phyloP scores from a whole-genome alignment of 257 asterid species.

The Cruciata laevipes region DNA sequence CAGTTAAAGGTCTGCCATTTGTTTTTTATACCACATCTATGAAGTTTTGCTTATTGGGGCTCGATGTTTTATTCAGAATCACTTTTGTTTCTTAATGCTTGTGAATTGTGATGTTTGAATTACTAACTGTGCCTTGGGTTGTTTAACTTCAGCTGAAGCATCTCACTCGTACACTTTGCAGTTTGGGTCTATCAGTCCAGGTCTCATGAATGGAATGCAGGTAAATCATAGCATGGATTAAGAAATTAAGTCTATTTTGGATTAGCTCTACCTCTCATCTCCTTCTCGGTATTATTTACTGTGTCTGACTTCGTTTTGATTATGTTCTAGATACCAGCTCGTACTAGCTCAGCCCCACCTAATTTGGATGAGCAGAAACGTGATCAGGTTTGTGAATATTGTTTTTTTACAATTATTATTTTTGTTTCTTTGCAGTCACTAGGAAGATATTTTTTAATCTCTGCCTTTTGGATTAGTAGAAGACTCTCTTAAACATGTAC shows the following conservation, averaged over 20 bases:
- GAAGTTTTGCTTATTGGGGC: not conserved
- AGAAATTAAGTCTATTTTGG: slow-evolving; percentile 6
- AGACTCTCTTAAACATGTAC: not conserved
- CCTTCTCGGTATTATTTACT: not conserved
- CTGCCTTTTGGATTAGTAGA: not conserved
- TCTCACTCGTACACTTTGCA: slow-evolving; percentile 63
- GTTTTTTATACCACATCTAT: slow-evolving; percentile 5
- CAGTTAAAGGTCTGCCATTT: slow-evolving; percentile 54
- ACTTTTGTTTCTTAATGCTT: not conserved
- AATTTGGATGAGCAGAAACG: slow-evolving; percentile 89
- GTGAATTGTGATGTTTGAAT: slow-evolving; percentile 14
- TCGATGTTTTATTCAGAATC: not conserved
- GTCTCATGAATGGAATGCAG: slow-evolving; percentile 76
- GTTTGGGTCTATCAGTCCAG: slow-evolving; percentile 89
- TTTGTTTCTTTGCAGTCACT: slow-evolving; percentile 1
- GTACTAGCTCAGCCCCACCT: slow-evolving; percentile 96
- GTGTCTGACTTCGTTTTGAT: slow-evolving; percentile 6
- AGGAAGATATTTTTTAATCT: not conserved
- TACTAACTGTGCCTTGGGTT: slow-evolving; percentile 17
- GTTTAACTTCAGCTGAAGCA: slow-evolving; percentile 50
- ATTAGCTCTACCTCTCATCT: not conserved
- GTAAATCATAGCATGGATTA: slow-evolving; percentile 27
- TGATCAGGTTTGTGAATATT: slow-evolving; percentile 57
- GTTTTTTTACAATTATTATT: not conserved
- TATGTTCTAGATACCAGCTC: slow-evolving; percentile 64